Percentiles rank a stretch among this genome's conserved stretches.
These are phyloP conservation scores for Salix arbutifolia DNA, from an alignment of 345 rosid genomes.

Conservation along the genomic window DNA sequence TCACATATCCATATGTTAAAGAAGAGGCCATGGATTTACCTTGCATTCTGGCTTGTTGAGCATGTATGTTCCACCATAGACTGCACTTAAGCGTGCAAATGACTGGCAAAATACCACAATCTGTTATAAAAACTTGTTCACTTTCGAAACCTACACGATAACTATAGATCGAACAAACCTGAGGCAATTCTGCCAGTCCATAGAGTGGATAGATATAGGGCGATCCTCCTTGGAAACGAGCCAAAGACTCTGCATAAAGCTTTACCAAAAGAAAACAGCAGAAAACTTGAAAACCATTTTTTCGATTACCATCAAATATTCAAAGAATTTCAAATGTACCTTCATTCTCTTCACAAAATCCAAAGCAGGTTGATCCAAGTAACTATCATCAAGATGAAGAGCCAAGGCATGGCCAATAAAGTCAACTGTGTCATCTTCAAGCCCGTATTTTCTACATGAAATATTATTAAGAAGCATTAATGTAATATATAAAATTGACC, in stretches of 20 bases:
- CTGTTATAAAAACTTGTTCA: slow-evolving; percentile 9
- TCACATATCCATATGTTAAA: background rate
- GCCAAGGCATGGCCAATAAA: slow-evolving; percentile 95
- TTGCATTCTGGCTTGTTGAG: slow-evolving; percentile 93
- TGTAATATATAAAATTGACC: background rate
- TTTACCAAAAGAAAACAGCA: slow-evolving; percentile 11
- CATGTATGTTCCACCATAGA: slow-evolving; percentile 98
- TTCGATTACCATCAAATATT: background rate
- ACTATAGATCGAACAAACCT: slow-evolving; percentile 40
- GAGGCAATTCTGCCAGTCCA: slow-evolving; percentile 94
- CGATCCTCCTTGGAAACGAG: slow-evolving; percentile 93
- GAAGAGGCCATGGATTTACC: slow-evolving; percentile 31
- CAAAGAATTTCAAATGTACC: slow-evolving; percentile 30
- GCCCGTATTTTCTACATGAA: slow-evolving; percentile 63
- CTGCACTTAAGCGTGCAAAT: slow-evolving; percentile 94
- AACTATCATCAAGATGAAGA: slow-evolving; percentile 65
- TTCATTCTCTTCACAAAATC: slow-evolving; percentile 81
- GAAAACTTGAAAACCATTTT: background rate
- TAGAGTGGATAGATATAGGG: slow-evolving; percentile 90
- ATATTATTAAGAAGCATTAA: background rate
- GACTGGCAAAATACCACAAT: slow-evolving; percentile 44
- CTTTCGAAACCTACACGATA: background rate
- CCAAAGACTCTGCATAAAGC: slow-evolving; percentile 91
- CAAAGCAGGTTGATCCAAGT: slow-evolving; percentile 75
- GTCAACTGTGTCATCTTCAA: slow-evolving; percentile 87